Base-by-base conservation (phyloP, 2,329 filamentous ascomycete genomes). In the Scortechinia acanthostroma region DNA sequence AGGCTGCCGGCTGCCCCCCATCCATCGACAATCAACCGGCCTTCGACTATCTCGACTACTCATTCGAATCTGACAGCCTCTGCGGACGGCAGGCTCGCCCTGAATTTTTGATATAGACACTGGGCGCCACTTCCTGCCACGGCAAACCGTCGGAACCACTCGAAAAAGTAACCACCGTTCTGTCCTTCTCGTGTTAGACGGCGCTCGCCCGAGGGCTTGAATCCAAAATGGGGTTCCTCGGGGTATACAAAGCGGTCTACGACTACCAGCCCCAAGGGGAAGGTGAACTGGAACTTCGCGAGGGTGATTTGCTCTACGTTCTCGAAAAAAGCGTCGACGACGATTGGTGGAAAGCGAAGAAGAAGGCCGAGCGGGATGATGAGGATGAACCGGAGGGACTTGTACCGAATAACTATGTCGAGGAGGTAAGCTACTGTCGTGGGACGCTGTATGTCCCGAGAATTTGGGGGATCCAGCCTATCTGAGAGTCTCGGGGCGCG, bases 291-390 rank as follows among this genome's bases (percentile, higher is more conserved):
- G 76, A 83, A 51, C 86, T 97, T 56, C 71, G 69, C 46, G 91
- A 96, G 58, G 90, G 90, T 48, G 91, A 96, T 65, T 62, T 96
- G 50, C 79, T 97, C 48, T 96, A 91, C 64, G 75, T 96, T 47
- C 68, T 95, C 47, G 88, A 95, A 56, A 94, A 94, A 69, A 86
- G 80, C 51, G 62, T 68, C 43, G 82, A 87, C 23, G 76, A 80
- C 82, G 67, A 89, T 60, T 97, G 93, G 93, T 97, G 93, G 93
- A 93, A 84, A 64, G 89, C 87, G 42, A 95, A 95, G 73, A 95
- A 94, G 74, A 88, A 84, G 69, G 89, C 90, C 51, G 78, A 77
- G 22, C 76, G 71, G 21, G 87, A 91, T 28, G 90, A 95, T 37
- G 90, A 95, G 35, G 91, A 95, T 37, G 91, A 96, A 65, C 91